phyloP scores from a whole-genome alignment of 768 basidiomycete species.

The Leccinum rimulosum region DNA sequence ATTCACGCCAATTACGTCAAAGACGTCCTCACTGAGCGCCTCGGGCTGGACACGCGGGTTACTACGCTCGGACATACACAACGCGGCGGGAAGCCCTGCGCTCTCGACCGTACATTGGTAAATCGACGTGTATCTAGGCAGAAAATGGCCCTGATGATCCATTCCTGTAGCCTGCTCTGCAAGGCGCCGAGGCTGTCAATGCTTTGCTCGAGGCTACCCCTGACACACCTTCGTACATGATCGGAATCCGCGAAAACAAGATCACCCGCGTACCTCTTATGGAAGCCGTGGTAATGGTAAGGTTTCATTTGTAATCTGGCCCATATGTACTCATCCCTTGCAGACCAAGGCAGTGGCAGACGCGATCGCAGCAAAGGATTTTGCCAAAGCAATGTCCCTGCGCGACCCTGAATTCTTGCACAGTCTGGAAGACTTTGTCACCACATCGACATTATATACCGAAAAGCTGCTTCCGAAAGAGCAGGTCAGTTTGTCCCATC shows the following conservation, averaged over 20 bases:
- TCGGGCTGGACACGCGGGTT: slow-evolving; percentile 93
- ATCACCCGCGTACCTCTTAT: slow-evolving; percentile 87
- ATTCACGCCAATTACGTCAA: slow-evolving; percentile 92
- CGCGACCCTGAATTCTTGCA: slow-evolving; percentile 92
- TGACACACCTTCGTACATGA: slow-evolving; percentile 94
- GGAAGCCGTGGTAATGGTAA: slow-evolving; percentile 88
- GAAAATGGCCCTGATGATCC: slow-evolving; percentile 5
- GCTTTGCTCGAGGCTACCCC: slow-evolving; percentile 84
- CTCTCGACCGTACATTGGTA: slow-evolving; percentile 89
- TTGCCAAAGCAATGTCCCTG: slow-evolving; percentile 80
- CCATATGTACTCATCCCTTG: slow-evolving; percentile 7
- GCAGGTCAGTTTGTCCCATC: slow-evolving; percentile 35
- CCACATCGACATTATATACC: slow-evolving; percentile 62
- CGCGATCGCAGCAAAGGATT: slow-evolving; percentile 82
- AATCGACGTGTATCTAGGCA: slow-evolving; percentile 18
- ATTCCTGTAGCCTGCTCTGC: slow-evolving; percentile 79
- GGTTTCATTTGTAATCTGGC: background rate
- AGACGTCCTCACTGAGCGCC: slow-evolving; percentile 77
- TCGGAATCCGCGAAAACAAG: slow-evolving; percentile 94
- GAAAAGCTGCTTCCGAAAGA: slow-evolving; percentile 49
- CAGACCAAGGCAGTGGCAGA: slow-evolving; percentile 85
- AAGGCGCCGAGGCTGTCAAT: slow-evolving; percentile 91
- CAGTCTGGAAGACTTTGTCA: slow-evolving; percentile 79
- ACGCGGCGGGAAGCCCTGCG: slow-evolving; percentile 91
- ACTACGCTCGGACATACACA: slow-evolving; percentile 98